A percentile compares a stretch with the other conserved stretches of the same genome.
These are phyloP conservation scores for Fusarium fujikuroi DNA, from an alignment of 2,329 filamentous ascomycete species.

Conservation along the genomic window DNA sequence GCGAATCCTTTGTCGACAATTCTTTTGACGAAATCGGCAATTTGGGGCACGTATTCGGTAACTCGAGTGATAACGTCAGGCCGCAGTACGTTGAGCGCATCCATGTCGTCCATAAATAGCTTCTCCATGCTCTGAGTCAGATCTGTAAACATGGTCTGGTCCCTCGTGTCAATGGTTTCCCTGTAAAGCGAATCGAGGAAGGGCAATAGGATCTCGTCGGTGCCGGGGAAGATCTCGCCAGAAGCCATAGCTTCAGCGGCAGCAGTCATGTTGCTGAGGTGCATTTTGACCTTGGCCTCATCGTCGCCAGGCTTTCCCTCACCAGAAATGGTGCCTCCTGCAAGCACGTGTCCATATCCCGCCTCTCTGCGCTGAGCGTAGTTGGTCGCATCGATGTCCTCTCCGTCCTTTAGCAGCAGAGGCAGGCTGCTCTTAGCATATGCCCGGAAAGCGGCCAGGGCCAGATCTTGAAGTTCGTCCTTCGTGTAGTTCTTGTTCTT, in stretches of 20 bases:
- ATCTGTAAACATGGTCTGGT: slow-evolving; percentile 82
- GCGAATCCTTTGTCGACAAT: slow-evolving; percentile 88
- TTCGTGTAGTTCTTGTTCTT: slow-evolving; percentile 72
- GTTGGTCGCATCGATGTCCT: slow-evolving; percentile 59
- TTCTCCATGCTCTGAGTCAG: slow-evolving; percentile 87
- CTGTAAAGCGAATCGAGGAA: slow-evolving; percentile 80
- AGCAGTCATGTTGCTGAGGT: slow-evolving; percentile 72
- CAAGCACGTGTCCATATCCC: slow-evolving; percentile 64
- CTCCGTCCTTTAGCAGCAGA: slow-evolving; percentile 57
- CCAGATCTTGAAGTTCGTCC: slow-evolving; percentile 59
- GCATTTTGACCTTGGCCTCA: slow-evolving; percentile 91
- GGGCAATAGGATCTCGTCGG: slow-evolving; percentile 77
- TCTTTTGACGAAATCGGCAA: slow-evolving; percentile 83
- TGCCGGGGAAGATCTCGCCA: slow-evolving; percentile 63
- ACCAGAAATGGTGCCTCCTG: slow-evolving; percentile 65
- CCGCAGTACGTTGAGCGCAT: slow-evolving; percentile 82
- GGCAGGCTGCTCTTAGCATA: slow-evolving; percentile 68
- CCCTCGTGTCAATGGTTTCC: slow-evolving; percentile 68
- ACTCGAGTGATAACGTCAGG: slow-evolving; percentile 88
- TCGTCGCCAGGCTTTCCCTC: slow-evolving; percentile 75
- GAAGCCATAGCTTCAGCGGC: slow-evolving; percentile 61
- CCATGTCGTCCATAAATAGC: slow-evolving; percentile 91
- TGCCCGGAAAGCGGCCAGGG: slow-evolving; percentile 62
- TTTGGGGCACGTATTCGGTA: slow-evolving; percentile 91
- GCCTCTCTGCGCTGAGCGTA: slow-evolving; percentile 62